phyloP scores from a whole-genome alignment of 139 green algal genomes.

The Diplosphaera chodatii region DNA sequence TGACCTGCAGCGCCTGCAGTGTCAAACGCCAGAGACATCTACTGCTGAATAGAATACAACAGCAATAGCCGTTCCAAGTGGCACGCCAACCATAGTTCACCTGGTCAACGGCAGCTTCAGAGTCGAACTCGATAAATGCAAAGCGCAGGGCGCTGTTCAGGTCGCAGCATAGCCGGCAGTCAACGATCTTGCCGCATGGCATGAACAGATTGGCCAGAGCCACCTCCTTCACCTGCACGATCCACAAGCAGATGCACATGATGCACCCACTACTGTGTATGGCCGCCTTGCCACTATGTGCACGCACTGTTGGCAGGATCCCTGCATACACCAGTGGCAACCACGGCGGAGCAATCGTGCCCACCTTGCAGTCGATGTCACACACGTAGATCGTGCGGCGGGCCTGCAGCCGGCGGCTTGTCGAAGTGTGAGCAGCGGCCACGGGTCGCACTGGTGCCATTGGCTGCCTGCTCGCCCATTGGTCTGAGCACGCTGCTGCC shows the following conservation, averaged over 20 bases:
- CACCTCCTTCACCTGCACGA: constrained; percentile 68
- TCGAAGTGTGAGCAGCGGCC: too few species aligned
- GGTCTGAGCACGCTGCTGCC: too few species aligned
- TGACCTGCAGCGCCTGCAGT: constrained; percentile 59
- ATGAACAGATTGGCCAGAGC: constrained; percentile 63
- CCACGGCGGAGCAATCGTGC: too few species aligned
- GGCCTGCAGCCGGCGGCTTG: constrained; percentile 36
- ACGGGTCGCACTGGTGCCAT: too few species aligned
- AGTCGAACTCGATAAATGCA: constrained; percentile 91
- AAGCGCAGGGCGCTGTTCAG: constrained; percentile 88
- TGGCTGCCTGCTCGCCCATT: too few species aligned
- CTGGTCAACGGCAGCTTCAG: constrained; percentile 44
- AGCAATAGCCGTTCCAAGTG: too few species aligned
- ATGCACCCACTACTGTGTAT: too few species aligned
- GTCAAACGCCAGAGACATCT: too few species aligned
- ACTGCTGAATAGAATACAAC: too few species aligned
- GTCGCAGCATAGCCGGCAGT: constrained; percentile 93
- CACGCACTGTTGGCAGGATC: neutral
- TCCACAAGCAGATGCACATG: too few species aligned
- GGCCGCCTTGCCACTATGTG: too few species aligned
- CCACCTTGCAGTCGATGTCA: constrained; percentile 58
- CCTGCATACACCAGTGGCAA: neutral
- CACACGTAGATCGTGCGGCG: constrained; percentile 72
- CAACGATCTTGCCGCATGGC: constrained; percentile 67
- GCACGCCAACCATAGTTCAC: too few species aligned